A percentile compares a stretch with the other conserved stretches of the same genome.
These are phyloP conservation scores for Kernera saxatilis DNA, from an alignment of 345 rosid species.

Conservation along the genomic window DNA sequence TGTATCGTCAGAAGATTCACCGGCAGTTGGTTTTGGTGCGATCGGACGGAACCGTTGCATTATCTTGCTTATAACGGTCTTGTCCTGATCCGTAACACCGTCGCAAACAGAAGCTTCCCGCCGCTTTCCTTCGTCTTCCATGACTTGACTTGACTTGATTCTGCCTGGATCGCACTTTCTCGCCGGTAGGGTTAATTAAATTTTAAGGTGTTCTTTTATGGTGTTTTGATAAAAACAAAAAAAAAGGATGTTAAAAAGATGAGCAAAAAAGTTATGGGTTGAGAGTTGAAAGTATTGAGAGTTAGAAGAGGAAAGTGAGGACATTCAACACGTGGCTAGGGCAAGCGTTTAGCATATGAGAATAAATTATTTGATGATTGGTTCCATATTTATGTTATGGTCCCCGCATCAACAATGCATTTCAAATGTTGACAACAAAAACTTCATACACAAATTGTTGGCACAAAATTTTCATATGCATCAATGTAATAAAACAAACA, in stretches of 20 bases:
- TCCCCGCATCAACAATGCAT: slow-evolving; percentile 11
- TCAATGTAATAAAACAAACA: neutral
- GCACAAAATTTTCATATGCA: neutral
- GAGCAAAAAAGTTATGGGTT: neutral
- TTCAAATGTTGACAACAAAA: neutral
- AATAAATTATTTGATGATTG: slow-evolving; percentile 21
- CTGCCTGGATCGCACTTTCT: neutral
- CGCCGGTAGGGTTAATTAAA: neutral
- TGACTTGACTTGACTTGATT: neutral
- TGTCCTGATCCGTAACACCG: slow-evolving; percentile 31
- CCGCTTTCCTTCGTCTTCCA: slow-evolving; percentile 29
- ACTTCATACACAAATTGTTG: neutral
- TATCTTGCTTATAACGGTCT: slow-evolving; percentile 43
- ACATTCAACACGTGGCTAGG: slow-evolving; percentile 43
- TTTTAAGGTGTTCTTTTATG: neutral
- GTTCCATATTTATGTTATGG: slow-evolving; percentile 10
- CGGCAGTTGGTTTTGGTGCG: slow-evolving; percentile 67
- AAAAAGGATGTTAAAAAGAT: neutral
- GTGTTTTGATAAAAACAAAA: neutral
- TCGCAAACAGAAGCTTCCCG: slow-evolving; percentile 11
- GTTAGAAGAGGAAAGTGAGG: slow-evolving; percentile 14
- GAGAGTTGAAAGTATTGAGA: neutral
- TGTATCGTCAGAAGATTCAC: slow-evolving; percentile 24
- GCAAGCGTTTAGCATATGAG: slow-evolving; percentile 7
- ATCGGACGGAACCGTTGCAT: slow-evolving; percentile 86